Conservation (phyloP, 2,329 filamentous ascomycete genomes). For the Aspergillus sp. region DNA sequence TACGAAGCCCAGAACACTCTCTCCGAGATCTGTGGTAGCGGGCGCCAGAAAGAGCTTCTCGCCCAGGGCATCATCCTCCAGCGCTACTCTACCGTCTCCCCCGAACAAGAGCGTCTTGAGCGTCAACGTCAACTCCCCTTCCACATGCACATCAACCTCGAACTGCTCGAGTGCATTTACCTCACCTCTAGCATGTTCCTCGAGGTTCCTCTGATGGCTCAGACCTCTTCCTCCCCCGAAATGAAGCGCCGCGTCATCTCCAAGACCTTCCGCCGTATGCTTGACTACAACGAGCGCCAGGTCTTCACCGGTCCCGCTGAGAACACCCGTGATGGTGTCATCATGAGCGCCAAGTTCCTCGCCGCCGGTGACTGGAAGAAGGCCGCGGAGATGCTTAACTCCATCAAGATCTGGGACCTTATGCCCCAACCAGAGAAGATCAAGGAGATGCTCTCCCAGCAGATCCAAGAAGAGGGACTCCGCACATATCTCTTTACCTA, state of each 20-base stretch:
- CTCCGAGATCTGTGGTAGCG: constrained; percentile 96
- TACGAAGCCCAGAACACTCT: constrained; percentile 98
- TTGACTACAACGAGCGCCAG: constrained; percentile 98
- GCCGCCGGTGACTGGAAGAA: constrained; percentile 99
- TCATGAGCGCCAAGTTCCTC: constrained; percentile 97
- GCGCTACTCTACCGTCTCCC: constrained; percentile 91
- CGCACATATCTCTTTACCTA: constrained; percentile 99
- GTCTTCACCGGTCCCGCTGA: constrained; percentile 98
- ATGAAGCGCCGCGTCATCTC: constrained; percentile 97
- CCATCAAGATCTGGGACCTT: constrained; percentile 99
- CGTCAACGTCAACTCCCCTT: constrained; percentile 97
- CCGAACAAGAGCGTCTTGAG: constrained; percentile 96
- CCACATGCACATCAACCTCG: constrained; percentile 99
- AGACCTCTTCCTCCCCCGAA: constrained; percentile 94
- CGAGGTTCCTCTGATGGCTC: constrained; percentile 93
- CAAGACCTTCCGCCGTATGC: constrained; percentile 98
- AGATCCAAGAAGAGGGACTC: constrained; percentile 98
- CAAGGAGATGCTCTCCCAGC: constrained; percentile 94
- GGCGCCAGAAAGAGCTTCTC: constrained; percentile 94
- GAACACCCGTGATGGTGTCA: constrained; percentile 98
- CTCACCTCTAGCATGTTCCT: constrained; percentile 98
- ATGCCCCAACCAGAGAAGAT: constrained; percentile 91
- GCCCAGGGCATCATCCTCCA: constrained; percentile 99
- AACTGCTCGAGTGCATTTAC: constrained; percentile 97
- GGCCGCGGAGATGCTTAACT: constrained; percentile 87